Percentiles rank a stretch among this genome's conserved stretches.
Conservation (phyloP, 495 filamentous ascomycete species). For the Aspergillus bridgeri region DNA sequence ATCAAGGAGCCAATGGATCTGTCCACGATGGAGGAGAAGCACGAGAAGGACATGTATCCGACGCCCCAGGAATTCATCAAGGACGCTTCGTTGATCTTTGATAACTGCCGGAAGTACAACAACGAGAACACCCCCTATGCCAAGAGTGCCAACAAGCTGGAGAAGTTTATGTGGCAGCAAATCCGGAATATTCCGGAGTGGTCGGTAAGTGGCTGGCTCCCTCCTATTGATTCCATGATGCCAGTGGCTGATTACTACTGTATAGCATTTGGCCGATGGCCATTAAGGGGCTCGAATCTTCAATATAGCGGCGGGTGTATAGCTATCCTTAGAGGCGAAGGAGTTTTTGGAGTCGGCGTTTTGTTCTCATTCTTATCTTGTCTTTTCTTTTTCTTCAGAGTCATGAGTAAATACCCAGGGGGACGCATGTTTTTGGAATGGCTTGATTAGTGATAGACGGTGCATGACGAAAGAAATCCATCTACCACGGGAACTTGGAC, state of each 20-base stretch:
- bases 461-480: not conserved
- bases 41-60: slow-evolving; percentile 88
- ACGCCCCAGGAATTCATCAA: slow-evolving; percentile 90
- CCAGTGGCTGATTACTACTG: slow-evolving; percentile 12
- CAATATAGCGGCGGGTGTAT: not conserved
- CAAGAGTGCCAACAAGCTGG: slow-evolving; percentile 91
- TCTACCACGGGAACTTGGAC: not conserved
- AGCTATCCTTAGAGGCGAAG: not conserved
- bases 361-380: too few species aligned
- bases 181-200: slow-evolving; percentile 93
- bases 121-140: slow-evolving; percentile 93
- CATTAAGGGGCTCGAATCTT: slow-evolving; percentile 23
- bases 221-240: slow-evolving; percentile 1
- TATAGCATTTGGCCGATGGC: slow-evolving; percentile 47
- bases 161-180: slow-evolving; percentile 96
- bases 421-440: slow-evolving; percentile 7
- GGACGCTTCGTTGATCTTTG: slow-evolving; percentile 87
- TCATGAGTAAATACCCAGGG: slow-evolving; percentile 22
- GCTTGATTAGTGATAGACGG: slow-evolving; percentile 2
- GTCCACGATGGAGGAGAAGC: slow-evolving; percentile 90
- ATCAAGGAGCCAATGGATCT: slow-evolving; percentile 99
- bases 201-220: slow-evolving; percentile 63
- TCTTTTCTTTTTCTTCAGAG: slow-evolving; percentile 3
- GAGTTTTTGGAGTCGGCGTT: slow-evolving; percentile 13
- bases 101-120: slow-evolving; percentile 95